Evolutionary conservation across 371 early-diverging fungal genomes (phyloP), one percentile per base, ranked within the genome.

Genomic region (Lichtheimia ornata): DNA sequence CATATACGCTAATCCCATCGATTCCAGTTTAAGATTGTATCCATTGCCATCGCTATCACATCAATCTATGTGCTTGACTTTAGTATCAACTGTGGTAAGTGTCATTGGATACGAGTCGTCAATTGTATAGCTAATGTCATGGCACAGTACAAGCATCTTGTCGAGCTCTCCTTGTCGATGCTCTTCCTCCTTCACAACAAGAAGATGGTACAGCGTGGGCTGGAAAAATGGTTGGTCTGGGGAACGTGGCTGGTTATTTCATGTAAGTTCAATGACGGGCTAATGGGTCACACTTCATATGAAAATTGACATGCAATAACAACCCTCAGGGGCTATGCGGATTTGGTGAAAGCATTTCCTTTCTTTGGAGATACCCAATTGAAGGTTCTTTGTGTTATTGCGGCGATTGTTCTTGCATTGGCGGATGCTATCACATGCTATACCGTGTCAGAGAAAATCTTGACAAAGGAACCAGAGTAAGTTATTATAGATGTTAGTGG

Each of bases 1-100:
- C 9, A 14, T 35, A 57, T 15, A 44, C 4, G 3, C 47, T 56
- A 18, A 24, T 61, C 6, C n/a, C 35, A 11, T n/a, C 11, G 43
- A 18, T 24, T 35, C 55, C 65, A 87, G 87, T 74, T 78, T 40
- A 75, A 67, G 18, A 65, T 54, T 0, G 67, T 72, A 18, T 78
- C 86, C 1, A 85, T 84, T 27, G 50, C 71, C 12, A 66, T 92
- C 53, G 96, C 95, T 2, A 91, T 97, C 9, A 50, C 74, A 0
- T 88, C 91, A 0, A 94, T 97, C 59, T 95, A 93, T 66, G 51
- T 89, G 4, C 72, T 97, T 24, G 98, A 97, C 77, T 96, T 97
- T 71, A 88, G 95, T 24, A 85, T 97, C 44, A 97, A 97, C 67
- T 88, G 91, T 44, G 86, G 89, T 85, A 79, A 70, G 76, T 35